Evolutionary conservation across 2,329 filamentous ascomycete species (phyloP), one percentile per base, ranked within the genome.

Genomic region (Juglanconis juglandina): DNA sequence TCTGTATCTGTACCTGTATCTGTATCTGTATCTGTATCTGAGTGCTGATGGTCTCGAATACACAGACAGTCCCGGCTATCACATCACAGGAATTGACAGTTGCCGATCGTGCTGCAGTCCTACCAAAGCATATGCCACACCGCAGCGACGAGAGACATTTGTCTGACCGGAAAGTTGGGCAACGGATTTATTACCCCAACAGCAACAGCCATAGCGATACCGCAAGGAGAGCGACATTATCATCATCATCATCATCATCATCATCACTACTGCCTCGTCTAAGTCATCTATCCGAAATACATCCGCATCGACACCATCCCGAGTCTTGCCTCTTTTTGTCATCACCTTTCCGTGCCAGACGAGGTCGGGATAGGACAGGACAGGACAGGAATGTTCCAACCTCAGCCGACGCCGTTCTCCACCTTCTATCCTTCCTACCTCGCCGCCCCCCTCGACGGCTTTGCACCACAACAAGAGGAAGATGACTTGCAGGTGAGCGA

Each of bases 301-400:
- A 24, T 3, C 46, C 9, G 17, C 46, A 17, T n/a, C 46, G 10
- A 24, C 46, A 32, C 3, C 44, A 5, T 32, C 24, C 32, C 24
- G 46, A 30, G 46, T 48, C 46, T 48, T 24, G 24, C 24, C 8
- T 6, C 10, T 11, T 11, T 6, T 7, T 13, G 34, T 32, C 24
- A 42, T 30, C 5, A 3, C 10, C 4, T 32, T 24, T 6, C 13
- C 37, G 17, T 44, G 17, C 7, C 17, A 44, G 24, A 11, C 17
- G 24, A 32, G 34, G n/a, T 13, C 39, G 30, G 30, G n/a, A 41
- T 24, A 33, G 52, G 37, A 42, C 24, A 41, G 41, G 5, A 47
- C 30, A 13, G 41, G 51, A 49, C 66, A 68, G 77, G 74, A 72
- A 85, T 84, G 81, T 85, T 82, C 74, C 78, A 82, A 71, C 78